Percentiles rank a stretch among this genome's conserved stretches.
Evolutionary conservation across 768 basidiomycete genomes (phyloP).

Genomic region (Lanmaoa rubissima): DNA sequence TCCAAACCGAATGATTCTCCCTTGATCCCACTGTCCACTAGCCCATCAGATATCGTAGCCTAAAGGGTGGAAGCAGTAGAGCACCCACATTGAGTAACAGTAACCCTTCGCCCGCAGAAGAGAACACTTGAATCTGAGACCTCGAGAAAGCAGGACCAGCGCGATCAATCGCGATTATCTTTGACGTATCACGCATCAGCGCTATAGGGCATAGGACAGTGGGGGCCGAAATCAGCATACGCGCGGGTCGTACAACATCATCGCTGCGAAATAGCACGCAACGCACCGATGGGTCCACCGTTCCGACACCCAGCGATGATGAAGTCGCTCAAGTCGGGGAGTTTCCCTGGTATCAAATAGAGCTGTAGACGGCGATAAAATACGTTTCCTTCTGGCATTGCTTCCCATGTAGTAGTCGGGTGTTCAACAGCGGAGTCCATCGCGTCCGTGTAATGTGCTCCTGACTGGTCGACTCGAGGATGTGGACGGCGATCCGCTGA

Average conservation of each 20-base stretch:
- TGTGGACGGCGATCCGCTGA: neutral
- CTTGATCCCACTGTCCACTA: constrained; percentile 82
- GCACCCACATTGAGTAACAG: constrained; percentile 71
- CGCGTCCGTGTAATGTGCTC: neutral
- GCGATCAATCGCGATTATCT: constrained; percentile 69
- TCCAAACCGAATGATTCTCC: constrained; percentile 76
- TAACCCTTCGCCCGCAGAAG: constrained; percentile 75
- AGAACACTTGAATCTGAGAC: constrained; percentile 85
- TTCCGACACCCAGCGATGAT: constrained; percentile 77
- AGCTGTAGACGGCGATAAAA: constrained; percentile 87
- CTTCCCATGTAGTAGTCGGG: constrained; percentile 84
- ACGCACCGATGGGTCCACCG: constrained; percentile 85
- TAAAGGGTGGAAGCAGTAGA: neutral
- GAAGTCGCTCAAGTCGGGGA: constrained; percentile 77
- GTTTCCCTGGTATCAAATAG: constrained; percentile 77
- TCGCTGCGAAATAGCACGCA: neutral
- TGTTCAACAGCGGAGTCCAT: constrained; percentile 54
- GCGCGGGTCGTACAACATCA: neutral
- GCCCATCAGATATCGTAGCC: constrained; percentile 12
- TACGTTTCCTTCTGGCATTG: constrained; percentile 81
- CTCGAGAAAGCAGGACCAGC: constrained; percentile 57
- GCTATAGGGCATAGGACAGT: constrained; percentile 44
- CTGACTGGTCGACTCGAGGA: neutral
- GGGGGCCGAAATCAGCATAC: neutral
- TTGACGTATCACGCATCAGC: constrained; percentile 81